Evolutionary conservation across 495 filamentous ascomycete genomes (phyloP).

Genomic region (Margaritispora aquatica): DNA sequence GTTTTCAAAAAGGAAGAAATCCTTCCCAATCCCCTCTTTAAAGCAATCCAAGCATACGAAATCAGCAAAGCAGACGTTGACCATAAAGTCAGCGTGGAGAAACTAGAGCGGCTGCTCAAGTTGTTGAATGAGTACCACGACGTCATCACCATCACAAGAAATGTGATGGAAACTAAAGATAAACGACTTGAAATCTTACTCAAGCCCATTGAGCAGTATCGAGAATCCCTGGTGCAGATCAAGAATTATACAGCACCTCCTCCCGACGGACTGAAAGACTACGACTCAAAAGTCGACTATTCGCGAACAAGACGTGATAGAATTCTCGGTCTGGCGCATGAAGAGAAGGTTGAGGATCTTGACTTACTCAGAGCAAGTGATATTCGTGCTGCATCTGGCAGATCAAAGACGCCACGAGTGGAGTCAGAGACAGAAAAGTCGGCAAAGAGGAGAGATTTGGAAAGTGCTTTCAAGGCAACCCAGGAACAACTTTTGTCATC

Average conservation of each 20-base stretch:
- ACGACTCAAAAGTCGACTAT: conserved; percentile 8
- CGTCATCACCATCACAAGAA: not conserved
- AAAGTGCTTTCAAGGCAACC: conserved; percentile 23
- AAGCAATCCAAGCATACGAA: not conserved
- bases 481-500: conserved; percentile 5
- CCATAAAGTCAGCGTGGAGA: not conserved
- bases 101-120: not conserved
- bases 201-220: not conserved
- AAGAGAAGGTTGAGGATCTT: conserved; percentile 33
- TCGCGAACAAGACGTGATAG: not conserved
- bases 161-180: not conserved
- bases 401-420: conserved; percentile 21
- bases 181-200: not conserved
- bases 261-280: conserved; percentile 12
- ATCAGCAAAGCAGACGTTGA: not conserved
- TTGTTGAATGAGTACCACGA: not conserved
- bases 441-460: conserved; percentile 26
- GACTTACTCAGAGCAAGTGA: conserved; percentile 41
- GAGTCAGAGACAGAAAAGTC: conserved; percentile 26
- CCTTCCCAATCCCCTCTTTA: not conserved
- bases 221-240: not conserved
- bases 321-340: not conserved
- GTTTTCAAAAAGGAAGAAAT: not conserved
- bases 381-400: conserved; percentile 38
- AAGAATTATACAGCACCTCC: not conserved